Conservation (phyloP, 2,329 filamentous ascomycete genomes). For the Neofusicoccum cordaticola region DNA sequence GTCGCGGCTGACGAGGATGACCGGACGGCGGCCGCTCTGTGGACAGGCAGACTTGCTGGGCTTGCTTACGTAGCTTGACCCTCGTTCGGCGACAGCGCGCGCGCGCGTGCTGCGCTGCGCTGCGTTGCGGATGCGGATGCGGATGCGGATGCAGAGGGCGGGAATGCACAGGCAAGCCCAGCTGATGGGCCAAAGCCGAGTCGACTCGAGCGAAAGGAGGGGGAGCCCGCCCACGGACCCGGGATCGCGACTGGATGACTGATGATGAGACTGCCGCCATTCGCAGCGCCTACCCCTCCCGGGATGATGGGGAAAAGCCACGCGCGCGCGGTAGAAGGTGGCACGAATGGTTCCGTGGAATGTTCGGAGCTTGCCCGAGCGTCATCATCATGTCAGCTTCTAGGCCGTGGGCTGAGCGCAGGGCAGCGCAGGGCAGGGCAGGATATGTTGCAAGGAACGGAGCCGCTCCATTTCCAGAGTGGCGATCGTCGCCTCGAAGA, state of each 20-base stretch:
- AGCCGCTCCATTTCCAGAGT: too few species aligned
- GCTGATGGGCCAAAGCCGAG: neutral
- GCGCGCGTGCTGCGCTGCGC: neutral
- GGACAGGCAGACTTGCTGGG: neutral
- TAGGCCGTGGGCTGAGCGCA: too few species aligned
- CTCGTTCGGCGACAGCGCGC: neutral
- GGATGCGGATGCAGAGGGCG: neutral
- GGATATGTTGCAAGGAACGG: too few species aligned
- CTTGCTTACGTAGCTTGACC: neutral
- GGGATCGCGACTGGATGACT: neutral
- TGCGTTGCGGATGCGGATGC: neutral
- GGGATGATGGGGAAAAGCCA: too few species aligned
- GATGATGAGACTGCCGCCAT: constrained; percentile 4
- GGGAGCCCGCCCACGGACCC: neutral
- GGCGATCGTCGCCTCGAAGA: too few species aligned
- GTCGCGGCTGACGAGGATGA: neutral
- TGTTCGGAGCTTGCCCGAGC: too few species aligned
- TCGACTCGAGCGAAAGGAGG: neutral
- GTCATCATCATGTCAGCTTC: too few species aligned
- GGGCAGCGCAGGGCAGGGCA: too few species aligned
- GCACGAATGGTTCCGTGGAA: too few species aligned
- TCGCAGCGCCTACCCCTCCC: too few species aligned
- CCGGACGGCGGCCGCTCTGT: neutral
- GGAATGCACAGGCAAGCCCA: neutral
- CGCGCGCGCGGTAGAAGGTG: too few species aligned